Percentiles rank a stretch among this genome's conserved stretches.
phyloP scores from a whole-genome alignment of 345 rosid species.

The Citrus cavaleriei region DNA sequence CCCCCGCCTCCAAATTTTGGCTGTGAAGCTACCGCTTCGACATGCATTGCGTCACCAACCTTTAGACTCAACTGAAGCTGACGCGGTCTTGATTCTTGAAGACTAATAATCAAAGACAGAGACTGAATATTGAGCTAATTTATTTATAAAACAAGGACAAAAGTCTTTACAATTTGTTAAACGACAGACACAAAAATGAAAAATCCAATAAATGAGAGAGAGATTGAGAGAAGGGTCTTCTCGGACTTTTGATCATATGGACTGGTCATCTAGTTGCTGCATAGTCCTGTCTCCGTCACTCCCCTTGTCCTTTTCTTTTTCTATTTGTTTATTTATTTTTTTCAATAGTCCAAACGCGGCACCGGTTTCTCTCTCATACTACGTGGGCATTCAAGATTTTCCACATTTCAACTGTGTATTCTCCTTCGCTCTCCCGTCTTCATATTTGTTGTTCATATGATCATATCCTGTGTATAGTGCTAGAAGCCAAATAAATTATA shows the following conservation, averaged over 20 bases:
- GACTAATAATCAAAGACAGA: neutral
- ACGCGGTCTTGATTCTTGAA: neutral
- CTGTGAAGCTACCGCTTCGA: neutral
- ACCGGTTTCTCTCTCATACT: neutral
- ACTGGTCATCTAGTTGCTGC: neutral
- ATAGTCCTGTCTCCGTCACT: constrained; percentile 17
- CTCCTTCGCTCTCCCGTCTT: neutral
- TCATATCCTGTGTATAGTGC: neutral
- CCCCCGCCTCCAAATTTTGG: no score
- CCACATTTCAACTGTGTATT: neutral
- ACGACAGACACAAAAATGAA: no score
- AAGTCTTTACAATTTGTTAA: neutral
- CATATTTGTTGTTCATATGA: neutral
- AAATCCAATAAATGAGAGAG: no score
- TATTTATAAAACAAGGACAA: neutral
- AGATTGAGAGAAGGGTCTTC: neutral
- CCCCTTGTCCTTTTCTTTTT: neutral
- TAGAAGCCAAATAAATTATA: neutral
- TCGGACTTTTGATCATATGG: neutral
- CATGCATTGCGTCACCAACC: neutral
- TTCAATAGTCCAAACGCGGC: constrained; percentile 11
- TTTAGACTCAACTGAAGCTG: neutral
- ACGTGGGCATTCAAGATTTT: neutral
- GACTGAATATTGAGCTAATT: no score
- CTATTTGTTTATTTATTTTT: neutral